Base-by-base conservation (phyloP, 2,329 filamentous ascomycete genomes). In the Escovopsis weberi region DNA sequence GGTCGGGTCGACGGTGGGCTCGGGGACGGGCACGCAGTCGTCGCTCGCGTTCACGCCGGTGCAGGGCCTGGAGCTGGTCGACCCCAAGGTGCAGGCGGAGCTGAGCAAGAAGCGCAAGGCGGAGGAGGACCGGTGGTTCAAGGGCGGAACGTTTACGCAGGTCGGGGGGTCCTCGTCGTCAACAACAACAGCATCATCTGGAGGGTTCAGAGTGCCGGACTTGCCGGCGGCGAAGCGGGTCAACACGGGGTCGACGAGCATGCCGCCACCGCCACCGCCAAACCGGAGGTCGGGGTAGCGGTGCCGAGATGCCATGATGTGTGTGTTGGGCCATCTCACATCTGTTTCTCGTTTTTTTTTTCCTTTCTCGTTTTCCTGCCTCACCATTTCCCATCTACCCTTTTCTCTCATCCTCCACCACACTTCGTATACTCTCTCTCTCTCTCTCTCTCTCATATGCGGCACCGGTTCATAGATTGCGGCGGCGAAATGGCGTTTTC, bases 41-140 rank as follows among this genome's bases (percentile, higher is more conserved):
- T 87, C 82, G 40, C 76, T 98, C 52, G 84, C 88, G 0, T 98
- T 98, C 56, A 95, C 88, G 2, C 87, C 89, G 2, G 85, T 94
- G 12, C 91, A 96, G 57, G 91, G 91, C 2, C 70, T 98, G 34
- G 89, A 98, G 66, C 74, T 98, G 11, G 88, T 96, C 6, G 89
- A 96, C 59, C 91, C 91, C 19, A 94, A 91, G 67, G 77, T 84
- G 44, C 80, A 87, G 52, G 84, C 85, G 7, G 87, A 95, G 65
- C 74, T 94, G 59, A 87, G 75, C 57, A 75, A 86, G 53, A 96
- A 96, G 68, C 72, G 87, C 49, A 93, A 94, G 59, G 88, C 86
- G 1, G 91, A 96, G 49, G 86, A 94, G 58, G 89, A 96, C 58
- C 72, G 86, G 33, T 98, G 87, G 82, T 98, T 98, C 69, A 94